A percentile compares a stretch with the other conserved stretches of the same genome.
Evolutionary conservation across 106 monocot species (phyloP).

Genomic region (Cymbidium sinense): DNA sequence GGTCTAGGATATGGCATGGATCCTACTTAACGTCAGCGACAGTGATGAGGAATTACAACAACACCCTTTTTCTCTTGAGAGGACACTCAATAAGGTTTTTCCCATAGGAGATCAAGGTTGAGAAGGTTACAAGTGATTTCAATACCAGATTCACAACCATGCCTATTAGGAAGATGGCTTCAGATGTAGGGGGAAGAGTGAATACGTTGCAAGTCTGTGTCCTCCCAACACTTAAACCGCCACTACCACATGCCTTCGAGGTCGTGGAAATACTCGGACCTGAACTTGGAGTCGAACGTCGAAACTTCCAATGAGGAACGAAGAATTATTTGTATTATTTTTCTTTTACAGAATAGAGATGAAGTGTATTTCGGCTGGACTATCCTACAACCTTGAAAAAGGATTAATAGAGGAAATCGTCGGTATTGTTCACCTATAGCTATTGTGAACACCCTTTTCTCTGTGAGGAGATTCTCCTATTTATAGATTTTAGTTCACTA

Average conservation of each 20-base stretch:
- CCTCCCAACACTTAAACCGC: background rate
- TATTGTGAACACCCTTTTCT: no score
- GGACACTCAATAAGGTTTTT: conserved; percentile 23
- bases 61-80: conserved; percentile 26
- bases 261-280: conserved; percentile 40
- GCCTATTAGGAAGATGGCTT: conserved; percentile 20
- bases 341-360: background rate
- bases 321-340: background rate
- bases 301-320: conserved; percentile 35
- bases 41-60: conserved; percentile 35
- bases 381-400: no score
- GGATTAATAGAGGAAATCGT: no score
- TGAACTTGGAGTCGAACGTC: conserved; percentile 43
- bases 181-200: conserved; percentile 18
- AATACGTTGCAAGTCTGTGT: conserved; percentile 5
- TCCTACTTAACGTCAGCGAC: conserved; percentile 37
- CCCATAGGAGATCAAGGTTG: conserved; percentile 20
- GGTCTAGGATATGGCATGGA: conserved; percentile 37
- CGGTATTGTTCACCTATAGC: no score
- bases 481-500: no score
- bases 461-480: no score
- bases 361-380: no score
- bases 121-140: background rate
- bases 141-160: conserved; percentile 6
- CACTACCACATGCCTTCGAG: background rate